Evolutionary conservation across 768 basidiomycete species (phyloP), one percentile per base, ranked within the genome.

Genomic region (Rhodotorula babjevae): DNA sequence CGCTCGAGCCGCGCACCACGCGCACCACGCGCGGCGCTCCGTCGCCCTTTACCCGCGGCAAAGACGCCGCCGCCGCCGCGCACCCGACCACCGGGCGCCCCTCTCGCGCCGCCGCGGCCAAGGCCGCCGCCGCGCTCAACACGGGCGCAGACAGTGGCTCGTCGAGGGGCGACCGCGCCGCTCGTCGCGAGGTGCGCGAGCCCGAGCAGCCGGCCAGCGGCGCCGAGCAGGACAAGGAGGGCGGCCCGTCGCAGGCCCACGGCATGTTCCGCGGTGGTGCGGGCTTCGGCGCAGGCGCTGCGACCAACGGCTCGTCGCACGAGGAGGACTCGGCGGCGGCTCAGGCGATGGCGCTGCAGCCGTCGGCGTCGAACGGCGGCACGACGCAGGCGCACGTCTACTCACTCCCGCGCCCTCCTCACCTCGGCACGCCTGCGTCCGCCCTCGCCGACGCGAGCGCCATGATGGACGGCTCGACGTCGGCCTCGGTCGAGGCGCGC

Each of bases 391-490:
- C 12, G 46, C 21, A 56, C 29, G 31, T 57, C 55, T 71, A 61
- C 57, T 58, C 70, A 31, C 61, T 71, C 2, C 71, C 67, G 15
- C 66, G 65, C 14, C 71, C 71, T 27, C 66, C 71, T 6, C 71
- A 72, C n/a, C 57, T 68, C 42, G 31, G 44, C 7, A 5, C 40
- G 1, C 25, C 25, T 6, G 64, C 21, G 1, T 18, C 61, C 5
- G 3, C 53, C 21, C 16, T 27, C 18, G 36, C 69, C 8, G 33
- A n/a, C 50, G 25, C 42, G 27, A 57, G 46, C 40, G 63, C 60
- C 0, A 16, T 27, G 60, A 9, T 18, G n/a, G 23, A 31, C 63
- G 42, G 47, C 31, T 25, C 29, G n/a, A n/a, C 53, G 44, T 46
- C 44, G 44, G 12, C 53, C 14, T 46, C 44, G 44, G 12, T 11